Evolutionary conservation across 2,329 filamentous ascomycete species (phyloP).

Genomic region (Colletotrichum zoysiae): DNA sequence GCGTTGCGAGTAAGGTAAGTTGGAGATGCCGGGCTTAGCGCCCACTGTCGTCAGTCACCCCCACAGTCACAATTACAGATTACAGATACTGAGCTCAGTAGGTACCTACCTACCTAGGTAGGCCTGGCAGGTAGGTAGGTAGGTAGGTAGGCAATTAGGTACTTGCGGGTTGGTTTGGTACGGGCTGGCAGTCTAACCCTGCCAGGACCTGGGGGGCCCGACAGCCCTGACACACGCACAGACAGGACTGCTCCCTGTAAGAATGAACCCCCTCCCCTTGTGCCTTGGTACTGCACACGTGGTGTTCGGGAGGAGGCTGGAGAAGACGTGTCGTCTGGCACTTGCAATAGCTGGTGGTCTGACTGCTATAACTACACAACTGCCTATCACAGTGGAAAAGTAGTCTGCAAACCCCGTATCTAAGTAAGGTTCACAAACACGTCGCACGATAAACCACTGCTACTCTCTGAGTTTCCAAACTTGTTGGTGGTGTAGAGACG

Average conservation of each 20-base stretch:
- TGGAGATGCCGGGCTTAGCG: background rate
- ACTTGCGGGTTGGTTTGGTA: no score
- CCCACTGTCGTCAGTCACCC: background rate
- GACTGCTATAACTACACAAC: background rate
- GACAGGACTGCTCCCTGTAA: constrained; percentile 18
- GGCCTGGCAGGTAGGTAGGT: no score
- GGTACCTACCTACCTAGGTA: no score
- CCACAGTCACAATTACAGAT: constrained; percentile 1
- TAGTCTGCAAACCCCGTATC: no score
- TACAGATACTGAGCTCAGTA: no score
- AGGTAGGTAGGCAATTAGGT: no score
- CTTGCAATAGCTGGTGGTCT: background rate
- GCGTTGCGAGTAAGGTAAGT: constrained; percentile 32
- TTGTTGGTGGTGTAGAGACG: background rate
- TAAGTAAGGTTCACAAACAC: no score
- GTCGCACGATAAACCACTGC: no score
- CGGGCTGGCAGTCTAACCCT: background rate
- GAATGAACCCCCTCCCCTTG: constrained; percentile 3
- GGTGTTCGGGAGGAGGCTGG: background rate
- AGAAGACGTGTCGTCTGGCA: background rate
- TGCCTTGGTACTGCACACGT: constrained; percentile 12
- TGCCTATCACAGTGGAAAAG: no score
- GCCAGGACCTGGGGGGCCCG: background rate
- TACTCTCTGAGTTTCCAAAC: no score
- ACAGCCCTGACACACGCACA: background rate